phyloP scores from a whole-genome alignment of 2,329 filamentous ascomycete species.

The Lojkania enalia region DNA sequence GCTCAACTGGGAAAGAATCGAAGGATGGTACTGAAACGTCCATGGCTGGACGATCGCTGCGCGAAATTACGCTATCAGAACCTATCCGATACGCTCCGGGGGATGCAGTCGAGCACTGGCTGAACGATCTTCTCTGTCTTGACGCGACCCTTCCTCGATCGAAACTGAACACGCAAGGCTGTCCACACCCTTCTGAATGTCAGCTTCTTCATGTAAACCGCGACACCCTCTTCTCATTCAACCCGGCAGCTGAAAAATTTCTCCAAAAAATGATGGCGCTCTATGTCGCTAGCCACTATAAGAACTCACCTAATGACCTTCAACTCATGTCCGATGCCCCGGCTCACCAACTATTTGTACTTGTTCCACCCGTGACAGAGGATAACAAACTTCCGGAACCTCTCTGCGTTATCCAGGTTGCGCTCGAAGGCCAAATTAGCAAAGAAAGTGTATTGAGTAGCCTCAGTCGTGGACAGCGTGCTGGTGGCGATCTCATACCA shows the following conservation, averaged over 20 bases:
- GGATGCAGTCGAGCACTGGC: constrained; percentile 92
- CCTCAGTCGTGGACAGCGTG: constrained; percentile 83
- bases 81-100: constrained; percentile 93
- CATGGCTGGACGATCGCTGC: constrained; percentile 71
- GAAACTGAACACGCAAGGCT: constrained; percentile 72
- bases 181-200: constrained; percentile 87
- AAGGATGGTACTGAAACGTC: constrained; percentile 40
- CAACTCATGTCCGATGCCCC: constrained; percentile 98
- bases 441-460: constrained; percentile 88
- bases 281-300: constrained; percentile 97
- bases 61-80: constrained; percentile 90
- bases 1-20: constrained; percentile 72
- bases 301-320: constrained; percentile 97
- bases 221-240: constrained; percentile 97
- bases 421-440: constrained; percentile 93
- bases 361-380: constrained; percentile 83
- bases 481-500: constrained; percentile 90
- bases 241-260: constrained; percentile 95
- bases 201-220: constrained; percentile 93
- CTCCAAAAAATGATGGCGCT: constrained; percentile 97
- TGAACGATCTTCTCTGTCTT: constrained; percentile 90
- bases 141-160: constrained; percentile 86
- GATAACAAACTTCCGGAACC: constrained; percentile 84
- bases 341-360: constrained; percentile 92
- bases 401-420: constrained; percentile 90